Conservation (phyloP, 2,329 filamentous ascomycete species). For the Lecanosticta acicola region DNA sequence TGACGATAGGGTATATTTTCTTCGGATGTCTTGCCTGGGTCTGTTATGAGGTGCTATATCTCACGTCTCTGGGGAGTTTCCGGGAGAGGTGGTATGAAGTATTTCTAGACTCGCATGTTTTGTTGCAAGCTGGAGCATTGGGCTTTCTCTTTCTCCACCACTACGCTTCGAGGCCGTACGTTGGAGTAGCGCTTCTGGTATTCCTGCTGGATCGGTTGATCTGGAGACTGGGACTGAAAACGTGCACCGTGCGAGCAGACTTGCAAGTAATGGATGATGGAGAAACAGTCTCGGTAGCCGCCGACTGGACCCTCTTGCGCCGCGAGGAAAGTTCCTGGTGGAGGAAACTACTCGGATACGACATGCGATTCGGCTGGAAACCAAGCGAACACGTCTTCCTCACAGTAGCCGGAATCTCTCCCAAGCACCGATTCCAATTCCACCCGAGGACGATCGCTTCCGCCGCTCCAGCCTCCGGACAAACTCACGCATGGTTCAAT, state of each 20-base stretch:
- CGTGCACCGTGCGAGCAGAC: constrained; percentile 44
- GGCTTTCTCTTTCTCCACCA: constrained; percentile 58
- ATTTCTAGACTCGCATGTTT: constrained; percentile 55
- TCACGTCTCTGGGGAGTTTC: constrained; percentile 57
- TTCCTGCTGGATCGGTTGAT: constrained; percentile 55
- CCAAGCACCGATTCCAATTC: constrained; percentile 51
- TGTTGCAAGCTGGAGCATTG: constrained; percentile 52
- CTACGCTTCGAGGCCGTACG: constrained; percentile 48
- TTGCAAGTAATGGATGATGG: constrained; percentile 52
- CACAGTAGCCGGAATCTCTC: constrained; percentile 51
- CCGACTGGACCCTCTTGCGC: constrained; percentile 37
- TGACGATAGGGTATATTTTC: constrained; percentile 49
- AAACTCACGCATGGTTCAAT: constrained; percentile 46
- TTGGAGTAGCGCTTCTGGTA: constrained; percentile 49
- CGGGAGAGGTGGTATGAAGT: constrained; percentile 58
- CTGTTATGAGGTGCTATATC: constrained; percentile 56
- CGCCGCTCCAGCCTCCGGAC: constrained; percentile 42
- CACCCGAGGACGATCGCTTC: constrained; percentile 65
- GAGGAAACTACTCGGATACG: constrained; percentile 22
- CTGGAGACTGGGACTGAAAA: constrained; percentile 53
- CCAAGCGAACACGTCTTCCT: constrained; percentile 61
- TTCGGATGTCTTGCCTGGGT: constrained; percentile 52
- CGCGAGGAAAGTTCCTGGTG: not conserved
- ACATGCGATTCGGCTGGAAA: constrained; percentile 46
- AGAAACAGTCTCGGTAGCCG: constrained; percentile 49